Percentiles rank a stretch among this genome's conserved stretches.
phyloP scores from a whole-genome alignment of 2,329 filamentous ascomycete species.

The Calonectria henricotiae region DNA sequence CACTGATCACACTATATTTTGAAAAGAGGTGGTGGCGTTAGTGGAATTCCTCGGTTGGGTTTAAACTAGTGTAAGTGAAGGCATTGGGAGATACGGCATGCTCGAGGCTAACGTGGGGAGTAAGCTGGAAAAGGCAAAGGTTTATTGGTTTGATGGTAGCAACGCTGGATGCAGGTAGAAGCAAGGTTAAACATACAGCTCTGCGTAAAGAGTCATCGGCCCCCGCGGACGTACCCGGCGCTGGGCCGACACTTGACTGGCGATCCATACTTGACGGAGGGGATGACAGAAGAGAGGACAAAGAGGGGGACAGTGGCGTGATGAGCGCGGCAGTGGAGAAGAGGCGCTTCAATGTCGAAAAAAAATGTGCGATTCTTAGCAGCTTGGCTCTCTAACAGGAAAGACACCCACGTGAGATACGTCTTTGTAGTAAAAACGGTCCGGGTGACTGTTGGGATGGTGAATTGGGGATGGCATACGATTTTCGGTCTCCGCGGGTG shows the following conservation, averaged over 20 bases:
- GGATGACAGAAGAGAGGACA: not conserved
- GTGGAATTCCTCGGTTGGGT: not conserved
- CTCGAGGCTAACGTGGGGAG: not conserved
- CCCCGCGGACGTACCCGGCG: conserved; percentile 52
- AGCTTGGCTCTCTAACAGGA: not conserved
- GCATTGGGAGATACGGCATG: not conserved
- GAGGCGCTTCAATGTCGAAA: not conserved
- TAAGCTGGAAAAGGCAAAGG: not conserved
- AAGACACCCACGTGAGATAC: not conserved
- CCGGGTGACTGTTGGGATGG: not conserved
- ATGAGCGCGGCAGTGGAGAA: not conserved
- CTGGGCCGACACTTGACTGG: conserved; percentile 36
- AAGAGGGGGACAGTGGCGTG: conserved; percentile 8
- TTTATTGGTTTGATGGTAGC: not conserved
- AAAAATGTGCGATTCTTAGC: not conserved
- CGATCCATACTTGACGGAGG: conserved; percentile 28
- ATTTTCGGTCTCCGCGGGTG: conserved; percentile 32
- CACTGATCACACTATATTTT: conserved; percentile 64
- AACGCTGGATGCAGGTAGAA: conserved; percentile 7
- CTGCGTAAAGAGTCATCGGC: conserved; percentile 58
- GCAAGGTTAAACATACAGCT: conserved; percentile 57
- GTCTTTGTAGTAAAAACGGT: conserved; percentile 16
- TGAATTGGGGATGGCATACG: conserved; percentile 18
- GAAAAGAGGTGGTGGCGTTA: conserved; percentile 1
- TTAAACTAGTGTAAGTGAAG: conserved; percentile 22